phyloP scores from a whole-genome alignment of 345 rosid species.

The Syzygium oleosum region DNA sequence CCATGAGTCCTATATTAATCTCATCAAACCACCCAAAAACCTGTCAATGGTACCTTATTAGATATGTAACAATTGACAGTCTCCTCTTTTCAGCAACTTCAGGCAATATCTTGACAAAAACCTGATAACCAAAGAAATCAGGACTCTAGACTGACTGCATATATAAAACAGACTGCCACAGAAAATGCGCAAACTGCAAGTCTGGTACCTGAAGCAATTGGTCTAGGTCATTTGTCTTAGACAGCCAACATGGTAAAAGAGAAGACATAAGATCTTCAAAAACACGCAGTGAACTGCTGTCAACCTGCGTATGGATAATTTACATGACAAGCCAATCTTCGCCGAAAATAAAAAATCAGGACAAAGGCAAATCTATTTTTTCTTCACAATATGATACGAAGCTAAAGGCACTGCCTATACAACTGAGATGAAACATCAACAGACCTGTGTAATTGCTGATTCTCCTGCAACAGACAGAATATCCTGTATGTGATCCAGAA shows the following conservation, averaged over 20 bases:
- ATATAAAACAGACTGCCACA: neutral
- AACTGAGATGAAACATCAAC: conserved; percentile 10
- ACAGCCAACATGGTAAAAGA: conserved; percentile 77
- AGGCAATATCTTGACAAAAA: conserved; percentile 74
- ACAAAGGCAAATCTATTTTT: neutral
- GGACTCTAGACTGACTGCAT: neutral
- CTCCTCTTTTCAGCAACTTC: conserved; percentile 74
- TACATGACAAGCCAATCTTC: neutral
- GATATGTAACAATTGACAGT: conserved; percentile 48
- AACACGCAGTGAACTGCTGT: conserved; percentile 60
- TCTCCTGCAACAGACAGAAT: conserved; percentile 69
- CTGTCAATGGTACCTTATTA: conserved; percentile 55
- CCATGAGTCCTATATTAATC: neutral
- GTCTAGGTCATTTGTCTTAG: conserved; percentile 41
- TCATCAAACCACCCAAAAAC: neutral
- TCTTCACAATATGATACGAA: neutral
- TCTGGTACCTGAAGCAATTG: conserved; percentile 62
- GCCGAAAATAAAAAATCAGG: neutral
- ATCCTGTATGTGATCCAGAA: conserved; percentile 53
- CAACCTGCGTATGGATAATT: conserved; percentile 36
- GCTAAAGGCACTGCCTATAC: neutral
- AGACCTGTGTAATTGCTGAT: conserved; percentile 78
- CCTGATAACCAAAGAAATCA: conserved; percentile 27
- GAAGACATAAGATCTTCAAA: conserved; percentile 78
- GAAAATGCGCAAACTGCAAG: neutral